Base-by-base conservation (phyloP, 2,329 filamentous ascomycete genomes). In the Geosmithia putterillii region DNA sequence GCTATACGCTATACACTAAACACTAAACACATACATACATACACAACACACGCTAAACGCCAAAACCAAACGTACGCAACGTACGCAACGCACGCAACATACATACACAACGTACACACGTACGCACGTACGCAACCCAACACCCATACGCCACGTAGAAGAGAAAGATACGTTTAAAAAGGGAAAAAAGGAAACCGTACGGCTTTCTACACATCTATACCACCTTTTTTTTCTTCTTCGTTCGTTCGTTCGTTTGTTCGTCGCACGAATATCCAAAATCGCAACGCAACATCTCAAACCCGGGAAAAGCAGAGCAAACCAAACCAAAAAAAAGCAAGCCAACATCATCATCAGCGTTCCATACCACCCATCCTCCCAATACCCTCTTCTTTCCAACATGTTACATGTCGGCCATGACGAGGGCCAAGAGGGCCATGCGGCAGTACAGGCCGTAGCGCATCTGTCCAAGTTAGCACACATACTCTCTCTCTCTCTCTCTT, bases 371-470 rank as follows among this genome's bases (percentile, higher is more conserved):
- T 18, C 12, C 15, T 38, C 36, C 15, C 19, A 9, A 4, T 32
- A 14, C 28, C 28, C 5, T 32, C 3, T 32, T 14, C 28, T 9
- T 12, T 12, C 6, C 10, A 9, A 32, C 28, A 32, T 32, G 10
- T 8, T 42, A 45, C 15, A 17, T 22, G 41, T 40, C 15, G 8
- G 57, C 57, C 84, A 98, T 83, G 63, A 96, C 86, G 63, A 96
- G 72, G 52, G 92, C 92, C 62, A 98, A 74, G 67, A 98, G 68
- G 54, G 92, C 92, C 92, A 98, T 98, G 62, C 92, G 84, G 65
- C 86, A 94, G 74, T 95, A 96, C 55, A 98, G 77, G 54, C 92
- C 92, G 67, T 96, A 95, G 67, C 83, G 80, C 90, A 95, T 95
- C 89, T 95, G 57, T 46, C 21, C 14, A 22, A 32, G 20, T 39